Conservation (phyloP, 768 basidiomycete genomes). For the Suillus spraguei region DNA sequence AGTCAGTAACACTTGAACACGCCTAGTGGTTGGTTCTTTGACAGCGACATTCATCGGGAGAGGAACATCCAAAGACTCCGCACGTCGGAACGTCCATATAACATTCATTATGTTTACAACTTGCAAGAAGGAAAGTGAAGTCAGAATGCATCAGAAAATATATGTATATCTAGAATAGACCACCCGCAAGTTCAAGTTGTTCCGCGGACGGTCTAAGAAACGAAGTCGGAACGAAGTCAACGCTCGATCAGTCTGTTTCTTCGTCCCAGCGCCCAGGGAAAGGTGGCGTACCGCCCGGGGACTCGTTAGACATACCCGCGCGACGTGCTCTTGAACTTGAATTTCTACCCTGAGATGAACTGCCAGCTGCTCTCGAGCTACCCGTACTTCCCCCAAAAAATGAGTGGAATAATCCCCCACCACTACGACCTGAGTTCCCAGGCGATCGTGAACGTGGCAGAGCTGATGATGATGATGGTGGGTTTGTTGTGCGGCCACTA, state of each 20-base stretch:
- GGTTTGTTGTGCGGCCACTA: slow-evolving; percentile 15
- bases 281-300: slow-evolving; percentile 20
- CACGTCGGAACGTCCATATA: no score
- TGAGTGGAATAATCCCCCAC: slow-evolving; percentile 29
- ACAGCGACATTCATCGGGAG: no score
- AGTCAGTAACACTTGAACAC: no score
- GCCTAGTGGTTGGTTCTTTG: no score
- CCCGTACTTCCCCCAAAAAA: slow-evolving; percentile 30
- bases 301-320: slow-evolving; percentile 12
- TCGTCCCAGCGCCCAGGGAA: slow-evolving; percentile 39
- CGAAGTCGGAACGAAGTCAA: neutral
- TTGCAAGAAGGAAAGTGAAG: neutral
- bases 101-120: slow-evolving; percentile 1
- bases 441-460: slow-evolving; percentile 22
- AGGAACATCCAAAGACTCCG: neutral
- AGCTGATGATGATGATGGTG: slow-evolving; percentile 19
- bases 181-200: neutral
- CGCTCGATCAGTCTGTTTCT: slow-evolving; percentile 30
- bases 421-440: slow-evolving; percentile 22
- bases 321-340: slow-evolving; percentile 15
- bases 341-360: slow-evolving; percentile 17
- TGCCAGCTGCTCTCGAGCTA: slow-evolving; percentile 19
- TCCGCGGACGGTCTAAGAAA: neutral
- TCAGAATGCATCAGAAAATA: neutral
- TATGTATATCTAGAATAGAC: slow-evolving; percentile 1